Conservation (phyloP, 768 basidiomycete species). For the Russula vinacea region DNA sequence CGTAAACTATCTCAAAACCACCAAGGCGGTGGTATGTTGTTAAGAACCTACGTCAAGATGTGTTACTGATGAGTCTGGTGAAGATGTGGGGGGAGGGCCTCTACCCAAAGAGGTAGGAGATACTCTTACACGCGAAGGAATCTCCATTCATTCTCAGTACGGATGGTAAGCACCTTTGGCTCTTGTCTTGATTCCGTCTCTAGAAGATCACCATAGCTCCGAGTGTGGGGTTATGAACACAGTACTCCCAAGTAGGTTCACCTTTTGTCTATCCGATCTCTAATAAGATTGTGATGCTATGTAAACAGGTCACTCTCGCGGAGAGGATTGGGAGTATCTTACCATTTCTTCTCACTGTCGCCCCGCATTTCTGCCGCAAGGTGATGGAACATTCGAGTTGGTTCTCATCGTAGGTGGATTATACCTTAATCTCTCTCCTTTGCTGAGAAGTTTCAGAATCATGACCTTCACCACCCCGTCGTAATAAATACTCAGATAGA, state of each 20-base stretch:
- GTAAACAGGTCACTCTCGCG: constrained; percentile 20
- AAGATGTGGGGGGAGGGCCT: constrained; percentile 37
- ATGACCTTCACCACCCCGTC: constrained; percentile 30
- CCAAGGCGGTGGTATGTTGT: constrained; percentile 31
- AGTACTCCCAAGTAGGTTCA: constrained; percentile 29
- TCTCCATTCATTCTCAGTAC: constrained; percentile 31
- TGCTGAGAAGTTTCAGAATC: constrained; percentile 25
- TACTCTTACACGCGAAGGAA: constrained; percentile 29
- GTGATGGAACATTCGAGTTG: constrained; percentile 31
- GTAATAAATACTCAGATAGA: constrained; percentile 38
- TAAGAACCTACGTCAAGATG: background rate
- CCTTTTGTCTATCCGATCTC: background rate
- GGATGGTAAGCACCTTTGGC: constrained; percentile 27
- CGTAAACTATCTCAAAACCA: constrained; percentile 30
- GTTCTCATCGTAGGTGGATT: constrained; percentile 29
- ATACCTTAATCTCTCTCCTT: background rate
- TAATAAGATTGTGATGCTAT: background rate
- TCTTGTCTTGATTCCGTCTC: background rate
- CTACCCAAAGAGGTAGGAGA: constrained; percentile 33
- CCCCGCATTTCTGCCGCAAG: constrained; percentile 28
- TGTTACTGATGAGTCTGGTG: background rate
- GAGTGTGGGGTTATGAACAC: constrained; percentile 31
- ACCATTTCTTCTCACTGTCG: constrained; percentile 28
- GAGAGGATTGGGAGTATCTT: constrained; percentile 33
- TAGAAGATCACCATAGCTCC: constrained; percentile 22